Evolutionary conservation across 495 filamentous ascomycete genomes (phyloP).

Genomic region (Tuber microsphaerosporum): DNA sequence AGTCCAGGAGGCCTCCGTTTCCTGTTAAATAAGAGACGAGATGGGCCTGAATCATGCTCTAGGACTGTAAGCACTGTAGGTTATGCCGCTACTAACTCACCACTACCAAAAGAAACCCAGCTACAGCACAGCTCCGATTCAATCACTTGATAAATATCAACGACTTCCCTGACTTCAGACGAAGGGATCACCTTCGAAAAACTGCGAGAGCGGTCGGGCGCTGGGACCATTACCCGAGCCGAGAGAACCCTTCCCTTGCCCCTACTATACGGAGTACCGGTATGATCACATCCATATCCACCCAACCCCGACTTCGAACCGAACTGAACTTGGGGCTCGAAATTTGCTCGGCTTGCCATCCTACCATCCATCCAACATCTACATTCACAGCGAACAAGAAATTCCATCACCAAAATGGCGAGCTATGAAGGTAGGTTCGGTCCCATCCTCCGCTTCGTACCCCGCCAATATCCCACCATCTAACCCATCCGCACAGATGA

Average conservation of each 20-base stretch:
- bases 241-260: neutral
- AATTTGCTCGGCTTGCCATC: neutral
- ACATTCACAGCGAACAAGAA: neutral
- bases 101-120: too few relatives aligned
- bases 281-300: neutral
- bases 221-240: too few relatives aligned
- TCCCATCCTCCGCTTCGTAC: constrained; percentile 8
- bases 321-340: neutral
- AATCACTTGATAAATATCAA: neutral
- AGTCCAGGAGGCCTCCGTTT: neutral
- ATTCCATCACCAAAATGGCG: constrained; percentile 44
- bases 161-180: neutral
- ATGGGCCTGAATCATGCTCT: neutral
- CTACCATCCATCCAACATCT: neutral
- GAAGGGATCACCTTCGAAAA: neutral
- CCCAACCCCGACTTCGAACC: neutral
- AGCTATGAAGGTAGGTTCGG: constrained; percentile 51
- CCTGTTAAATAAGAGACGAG: neutral
- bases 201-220: neutral
- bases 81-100: too few relatives aligned
- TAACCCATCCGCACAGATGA: constrained; percentile 57
- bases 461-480: constrained; percentile 7
- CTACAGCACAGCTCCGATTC: neutral
- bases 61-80: too few relatives aligned
- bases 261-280: too few relatives aligned